Percentiles rank a stretch among this genome's conserved stretches.
phyloP scores from a whole-genome alignment of 495 filamentous ascomycete genomes.

The Trichoderma orchidacearum region DNA sequence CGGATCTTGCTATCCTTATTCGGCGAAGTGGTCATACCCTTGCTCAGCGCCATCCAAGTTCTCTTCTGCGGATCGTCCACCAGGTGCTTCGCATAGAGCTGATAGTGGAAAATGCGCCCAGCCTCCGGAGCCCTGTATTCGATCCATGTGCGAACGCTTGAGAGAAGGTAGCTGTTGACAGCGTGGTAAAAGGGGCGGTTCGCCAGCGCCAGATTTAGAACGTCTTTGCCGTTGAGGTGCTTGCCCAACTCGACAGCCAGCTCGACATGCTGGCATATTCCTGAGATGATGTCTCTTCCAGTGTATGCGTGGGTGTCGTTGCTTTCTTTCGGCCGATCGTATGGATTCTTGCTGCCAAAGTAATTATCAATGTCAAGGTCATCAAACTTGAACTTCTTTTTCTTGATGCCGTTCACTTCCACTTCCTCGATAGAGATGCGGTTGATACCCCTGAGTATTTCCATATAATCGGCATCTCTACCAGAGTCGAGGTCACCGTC shows the following conservation, averaged over 20 bases:
- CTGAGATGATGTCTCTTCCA: conserved; percentile 33
- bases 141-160: conserved; percentile 16
- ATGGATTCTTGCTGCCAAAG: neutral
- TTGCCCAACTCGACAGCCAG: conserved; percentile 35
- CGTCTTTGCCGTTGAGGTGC: conserved; percentile 30
- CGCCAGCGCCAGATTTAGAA: conserved; percentile 44
- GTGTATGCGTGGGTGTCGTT: neutral
- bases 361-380: neutral
- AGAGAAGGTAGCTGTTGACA: conserved; percentile 30
- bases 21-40: conserved; percentile 3
- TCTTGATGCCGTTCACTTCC: neutral
- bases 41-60: conserved; percentile 7
- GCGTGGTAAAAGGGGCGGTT: conserved; percentile 40
- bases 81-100: conserved; percentile 36
- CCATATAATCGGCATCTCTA: neutral
- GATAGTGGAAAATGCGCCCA: conserved; percentile 33
- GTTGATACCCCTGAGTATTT: neutral
- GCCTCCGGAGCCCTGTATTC: conserved; percentile 26
- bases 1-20: conserved; percentile 6
- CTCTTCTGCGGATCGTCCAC: conserved; percentile 30
- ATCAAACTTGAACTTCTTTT: conserved; percentile 1
- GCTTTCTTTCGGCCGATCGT: neutral
- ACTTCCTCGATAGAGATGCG: neutral
- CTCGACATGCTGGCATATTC: conserved; percentile 31
- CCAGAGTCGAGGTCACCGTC: neutral